Percentiles rank a stretch among this genome's conserved stretches.
Conservation (phyloP, 2,329 filamentous ascomycete species). For the Sclerotinia borealis region DNA sequence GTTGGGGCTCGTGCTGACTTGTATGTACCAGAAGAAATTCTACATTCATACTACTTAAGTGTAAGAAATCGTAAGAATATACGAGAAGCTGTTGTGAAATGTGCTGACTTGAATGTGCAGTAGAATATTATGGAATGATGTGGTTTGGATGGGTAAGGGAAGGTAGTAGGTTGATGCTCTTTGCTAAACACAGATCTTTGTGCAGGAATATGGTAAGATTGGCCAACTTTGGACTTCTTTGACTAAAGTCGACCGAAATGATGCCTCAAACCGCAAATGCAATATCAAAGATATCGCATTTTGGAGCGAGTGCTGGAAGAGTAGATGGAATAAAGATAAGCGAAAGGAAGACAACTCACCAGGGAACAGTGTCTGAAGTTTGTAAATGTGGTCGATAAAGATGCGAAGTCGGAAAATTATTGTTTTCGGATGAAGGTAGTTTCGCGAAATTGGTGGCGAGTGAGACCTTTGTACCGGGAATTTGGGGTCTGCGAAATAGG, state of each 20-base stretch:
- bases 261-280: neutral
- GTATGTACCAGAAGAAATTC: no score
- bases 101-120: neutral
- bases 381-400: neutral
- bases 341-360: neutral
- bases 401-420: neutral
- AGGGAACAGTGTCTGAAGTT: neutral
- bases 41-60: no score
- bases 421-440: neutral
- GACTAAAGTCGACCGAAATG: neutral
- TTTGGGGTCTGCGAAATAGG: neutral
- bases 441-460: neutral
- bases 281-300: neutral
- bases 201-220: neutral
- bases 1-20: neutral
- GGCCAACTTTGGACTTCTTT: neutral
- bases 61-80: no score
- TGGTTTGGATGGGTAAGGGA: fast-evolving
- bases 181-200: no score
- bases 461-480: neutral
- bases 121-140: neutral
- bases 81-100: no score
- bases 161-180: neutral
- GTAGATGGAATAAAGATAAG: neutral
- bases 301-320: neutral